These are phyloP conservation scores for Dittrichia graveolens DNA, from an alignment of 129 eudicot species.

Conservation along the genomic window DNA sequence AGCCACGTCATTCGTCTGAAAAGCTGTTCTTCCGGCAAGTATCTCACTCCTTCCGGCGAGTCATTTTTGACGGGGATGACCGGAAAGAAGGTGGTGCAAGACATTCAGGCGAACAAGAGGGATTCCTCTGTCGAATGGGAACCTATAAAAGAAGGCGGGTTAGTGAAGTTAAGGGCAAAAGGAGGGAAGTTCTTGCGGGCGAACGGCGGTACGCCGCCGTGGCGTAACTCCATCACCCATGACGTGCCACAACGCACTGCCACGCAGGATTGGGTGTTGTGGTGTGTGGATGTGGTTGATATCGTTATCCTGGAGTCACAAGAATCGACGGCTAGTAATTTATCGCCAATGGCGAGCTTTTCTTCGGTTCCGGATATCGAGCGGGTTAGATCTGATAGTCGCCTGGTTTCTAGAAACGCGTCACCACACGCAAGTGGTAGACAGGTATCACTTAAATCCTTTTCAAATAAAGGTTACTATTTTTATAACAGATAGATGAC, in stretches of 20 bases:
- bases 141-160: slow-evolving; percentile 63
- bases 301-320: slow-evolving; percentile 35
- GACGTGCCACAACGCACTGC: slow-evolving; percentile 66
- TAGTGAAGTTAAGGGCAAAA: slow-evolving; percentile 54
- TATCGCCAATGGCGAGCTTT: slow-evolving; percentile 39
- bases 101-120: slow-evolving; percentile 20
- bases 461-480: too few species aligned
- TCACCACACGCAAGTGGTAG: slow-evolving; percentile 34
- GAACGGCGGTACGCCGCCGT: slow-evolving; percentile 79
- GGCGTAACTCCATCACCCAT: slow-evolving; percentile 77
- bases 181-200: slow-evolving; percentile 66
- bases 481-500: too few species aligned
- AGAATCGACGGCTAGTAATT: slow-evolving; percentile 37
- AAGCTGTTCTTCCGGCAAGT: slow-evolving; percentile 60
- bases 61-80: slow-evolving; percentile 69
- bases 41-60: slow-evolving; percentile 69
- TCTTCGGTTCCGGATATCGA: slow-evolving; percentile 35
- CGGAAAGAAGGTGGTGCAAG: slow-evolving; percentile 67
- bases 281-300: slow-evolving; percentile 76
- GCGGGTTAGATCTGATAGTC: slow-evolving; percentile 11
- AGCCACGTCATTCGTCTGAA: slow-evolving; percentile 59
- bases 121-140: slow-evolving; percentile 71
- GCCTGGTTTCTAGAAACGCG: slow-evolving; percentile 17
- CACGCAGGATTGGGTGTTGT: slow-evolving; percentile 75
- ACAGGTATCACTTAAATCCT: slow-evolving; percentile 38